These are phyloP conservation scores for Tarenaya hassleriana DNA, from an alignment of 345 rosid genomes.

Conservation along the genomic window DNA sequence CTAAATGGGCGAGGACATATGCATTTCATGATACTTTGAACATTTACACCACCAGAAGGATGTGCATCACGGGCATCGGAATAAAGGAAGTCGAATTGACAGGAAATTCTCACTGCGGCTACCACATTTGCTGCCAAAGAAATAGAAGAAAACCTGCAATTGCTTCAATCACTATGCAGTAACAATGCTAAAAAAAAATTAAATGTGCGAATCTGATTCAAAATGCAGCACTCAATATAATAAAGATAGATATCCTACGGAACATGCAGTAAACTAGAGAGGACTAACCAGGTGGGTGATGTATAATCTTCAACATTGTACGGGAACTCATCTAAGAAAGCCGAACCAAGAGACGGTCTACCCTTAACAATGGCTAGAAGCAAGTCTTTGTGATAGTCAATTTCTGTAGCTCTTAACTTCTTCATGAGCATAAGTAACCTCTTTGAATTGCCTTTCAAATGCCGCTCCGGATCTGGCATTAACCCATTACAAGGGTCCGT, in stretches of 20 bases:
- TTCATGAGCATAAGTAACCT: constrained; percentile 79
- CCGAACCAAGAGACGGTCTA: constrained; percentile 62
- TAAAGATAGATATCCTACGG: constrained; percentile 11
- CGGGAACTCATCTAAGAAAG: constrained; percentile 78
- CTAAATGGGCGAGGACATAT: constrained; percentile 66
- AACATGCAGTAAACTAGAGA: constrained; percentile 16
- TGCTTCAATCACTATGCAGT: constrained; percentile 35
- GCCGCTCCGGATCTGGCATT: constrained; percentile 67
- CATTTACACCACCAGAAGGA: constrained; percentile 36
- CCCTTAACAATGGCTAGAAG: constrained; percentile 68
- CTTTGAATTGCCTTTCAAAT: constrained; percentile 59
- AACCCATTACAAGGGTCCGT: constrained; percentile 84
- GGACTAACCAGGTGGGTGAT: constrained; percentile 75
- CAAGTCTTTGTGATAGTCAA: constrained; percentile 63
- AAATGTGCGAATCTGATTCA: not conserved
- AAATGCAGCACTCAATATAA: constrained; percentile 2
- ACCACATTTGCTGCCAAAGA: constrained; percentile 76
- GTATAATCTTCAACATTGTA: constrained; percentile 76
- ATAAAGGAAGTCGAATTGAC: constrained; percentile 53
- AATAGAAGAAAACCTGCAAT: constrained; percentile 78
- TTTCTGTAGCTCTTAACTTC: constrained; percentile 67
- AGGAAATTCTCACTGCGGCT: constrained; percentile 43
- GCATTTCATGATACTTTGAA: constrained; percentile 60
- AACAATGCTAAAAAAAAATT: constrained; percentile 8
- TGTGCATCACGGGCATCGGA: constrained; percentile 33